Evolutionary conservation across 768 basidiomycete genomes (phyloP).

Genomic region (Russula ochroleuca): DNA sequence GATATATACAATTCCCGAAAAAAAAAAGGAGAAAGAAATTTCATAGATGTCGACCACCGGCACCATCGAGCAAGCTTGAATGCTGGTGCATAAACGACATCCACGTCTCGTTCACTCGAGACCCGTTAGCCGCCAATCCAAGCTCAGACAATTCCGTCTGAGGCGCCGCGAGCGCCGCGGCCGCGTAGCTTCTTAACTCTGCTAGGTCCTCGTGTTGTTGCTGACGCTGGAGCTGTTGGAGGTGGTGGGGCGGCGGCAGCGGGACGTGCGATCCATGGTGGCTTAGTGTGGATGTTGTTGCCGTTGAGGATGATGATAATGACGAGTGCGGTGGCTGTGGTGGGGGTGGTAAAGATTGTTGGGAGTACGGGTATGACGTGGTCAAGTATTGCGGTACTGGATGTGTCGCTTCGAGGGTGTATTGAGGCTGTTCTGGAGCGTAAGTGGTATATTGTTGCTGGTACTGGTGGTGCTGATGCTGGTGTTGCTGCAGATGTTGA

Average conservation of each 20-base stretch:
- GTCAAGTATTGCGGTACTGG: conserved; percentile 11
- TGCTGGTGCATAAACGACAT: conserved; percentile 59
- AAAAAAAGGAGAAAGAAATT: background rate
- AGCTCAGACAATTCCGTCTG: conserved; percentile 51
- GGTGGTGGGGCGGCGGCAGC: background rate
- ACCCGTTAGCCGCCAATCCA: conserved; percentile 50
- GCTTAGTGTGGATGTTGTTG: background rate
- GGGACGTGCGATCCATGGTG: background rate
- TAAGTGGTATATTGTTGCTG: conserved; percentile 16
- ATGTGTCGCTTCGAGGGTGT: conserved; percentile 8
- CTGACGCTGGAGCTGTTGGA: background rate
- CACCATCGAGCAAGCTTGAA: conserved; percentile 42
- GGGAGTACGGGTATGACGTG: conserved; percentile 3
- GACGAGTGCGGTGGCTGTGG: background rate
- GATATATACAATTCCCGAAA: background rate
- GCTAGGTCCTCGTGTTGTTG: background rate
- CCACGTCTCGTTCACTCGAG: conserved; percentile 55
- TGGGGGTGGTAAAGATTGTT: background rate
- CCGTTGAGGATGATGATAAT: background rate
- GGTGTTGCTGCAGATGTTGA: background rate
- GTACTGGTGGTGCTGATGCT: background rate
- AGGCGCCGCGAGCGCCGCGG: conserved; percentile 24
- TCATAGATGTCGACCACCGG: background rate
- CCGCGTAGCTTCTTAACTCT: conserved; percentile 7
- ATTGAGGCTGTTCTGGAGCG: conserved; percentile 16